Conservation (phyloP, 1,284 basidiomycete species). For the Irpex lacteus region DNA sequence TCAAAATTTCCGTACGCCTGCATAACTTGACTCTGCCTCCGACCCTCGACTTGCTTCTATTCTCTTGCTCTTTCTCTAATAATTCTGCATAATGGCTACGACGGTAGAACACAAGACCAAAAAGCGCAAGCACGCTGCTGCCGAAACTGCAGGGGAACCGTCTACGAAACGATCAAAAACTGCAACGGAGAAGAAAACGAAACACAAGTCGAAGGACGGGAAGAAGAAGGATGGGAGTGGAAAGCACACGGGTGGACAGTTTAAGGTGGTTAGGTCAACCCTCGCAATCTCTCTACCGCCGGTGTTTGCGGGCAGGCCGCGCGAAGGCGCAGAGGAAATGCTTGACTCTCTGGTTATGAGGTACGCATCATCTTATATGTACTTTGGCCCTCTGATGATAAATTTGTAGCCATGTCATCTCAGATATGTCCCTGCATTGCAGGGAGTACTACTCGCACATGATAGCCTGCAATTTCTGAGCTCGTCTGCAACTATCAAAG, state of each 20-base stretch:
- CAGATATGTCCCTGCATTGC: slow-evolving; percentile 87
- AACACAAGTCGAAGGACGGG: slow-evolving; percentile 22
- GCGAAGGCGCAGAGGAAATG: slow-evolving; percentile 80
- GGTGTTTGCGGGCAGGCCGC: slow-evolving; percentile 70
- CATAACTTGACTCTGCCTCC: neutral
- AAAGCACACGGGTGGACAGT: slow-evolving; percentile 45
- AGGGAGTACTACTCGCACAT: slow-evolving; percentile 88
- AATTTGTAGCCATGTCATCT: neutral
- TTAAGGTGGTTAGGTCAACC: slow-evolving; percentile 63
- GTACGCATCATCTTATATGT: slow-evolving; percentile 42
- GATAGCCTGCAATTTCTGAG: slow-evolving; percentile 73
- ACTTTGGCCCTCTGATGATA: neutral
- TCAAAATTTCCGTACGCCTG: slow-evolving; percentile 6
- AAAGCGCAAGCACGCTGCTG: slow-evolving; percentile 50
- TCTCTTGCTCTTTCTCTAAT: neutral
- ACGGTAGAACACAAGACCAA: slow-evolving; percentile 34
- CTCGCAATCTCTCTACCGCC: slow-evolving; percentile 82
- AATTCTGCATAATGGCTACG: slow-evolving; percentile 13
- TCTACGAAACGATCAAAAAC: slow-evolving; percentile 30
- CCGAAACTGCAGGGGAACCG: slow-evolving; percentile 25
- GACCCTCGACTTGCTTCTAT: neutral
- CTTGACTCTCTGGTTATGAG: slow-evolving; percentile 93
- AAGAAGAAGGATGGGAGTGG: slow-evolving; percentile 42
- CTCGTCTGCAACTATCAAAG: slow-evolving; percentile 68
- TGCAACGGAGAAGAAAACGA: slow-evolving; percentile 34